Evolutionary conservation across 441 rosid species (phyloP).

Genomic region (Manihot esculenta): DNA sequence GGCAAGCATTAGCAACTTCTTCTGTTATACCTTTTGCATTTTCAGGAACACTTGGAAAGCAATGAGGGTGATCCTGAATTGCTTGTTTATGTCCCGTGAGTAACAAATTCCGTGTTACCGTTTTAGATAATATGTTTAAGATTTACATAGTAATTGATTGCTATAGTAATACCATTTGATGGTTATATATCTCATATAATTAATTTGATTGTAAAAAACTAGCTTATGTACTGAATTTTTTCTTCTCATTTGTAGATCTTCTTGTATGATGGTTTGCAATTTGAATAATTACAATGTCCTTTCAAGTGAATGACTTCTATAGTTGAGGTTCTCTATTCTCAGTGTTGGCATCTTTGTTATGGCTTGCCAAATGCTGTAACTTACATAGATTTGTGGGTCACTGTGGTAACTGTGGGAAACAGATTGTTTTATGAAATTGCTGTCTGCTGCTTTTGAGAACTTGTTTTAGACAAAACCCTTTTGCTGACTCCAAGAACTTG

Average conservation of each 20-base stretch:
- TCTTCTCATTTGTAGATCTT: neutral
- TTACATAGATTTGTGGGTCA: neutral
- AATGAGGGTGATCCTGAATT: slow-evolving; percentile 96
- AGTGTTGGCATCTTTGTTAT: neutral
- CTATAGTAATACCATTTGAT: neutral
- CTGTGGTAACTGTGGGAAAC: neutral
- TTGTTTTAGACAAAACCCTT: neutral
- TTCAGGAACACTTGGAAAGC: slow-evolving; percentile 88
- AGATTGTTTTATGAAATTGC: neutral
- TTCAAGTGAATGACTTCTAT: neutral
- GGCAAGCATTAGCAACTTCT: neutral
- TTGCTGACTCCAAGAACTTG: neutral
- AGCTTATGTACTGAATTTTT: neutral
- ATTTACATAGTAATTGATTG: neutral
- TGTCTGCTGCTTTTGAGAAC: neutral
- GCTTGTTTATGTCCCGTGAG: slow-evolving; percentile 91
- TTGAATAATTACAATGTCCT: neutral
- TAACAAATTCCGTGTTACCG: slow-evolving; percentile 4
- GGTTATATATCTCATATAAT: neutral
- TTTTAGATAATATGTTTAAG: neutral
- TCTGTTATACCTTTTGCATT: too few species aligned
- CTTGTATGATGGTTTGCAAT: neutral
- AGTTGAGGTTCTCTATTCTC: neutral
- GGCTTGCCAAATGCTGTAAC: neutral
- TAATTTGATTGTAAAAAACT: neutral